Base-by-base conservation (phyloP, 768 basidiomycete species). In the Tricholoma furcatifolium region DNA sequence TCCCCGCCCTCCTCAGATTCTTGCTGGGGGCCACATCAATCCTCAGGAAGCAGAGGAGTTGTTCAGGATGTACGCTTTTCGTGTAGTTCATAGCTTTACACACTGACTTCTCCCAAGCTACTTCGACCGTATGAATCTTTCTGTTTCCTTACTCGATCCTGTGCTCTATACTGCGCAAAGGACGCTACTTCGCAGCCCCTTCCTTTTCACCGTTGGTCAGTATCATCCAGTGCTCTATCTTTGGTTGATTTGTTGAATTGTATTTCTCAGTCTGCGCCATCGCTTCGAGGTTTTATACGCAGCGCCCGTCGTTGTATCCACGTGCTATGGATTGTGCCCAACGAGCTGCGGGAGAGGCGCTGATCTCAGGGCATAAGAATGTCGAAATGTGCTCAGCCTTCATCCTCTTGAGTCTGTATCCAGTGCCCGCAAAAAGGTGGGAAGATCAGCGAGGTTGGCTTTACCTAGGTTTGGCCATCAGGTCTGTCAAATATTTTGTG, bases 401-500 rank as follows among this genome's bases (percentile, higher is more conserved):
- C 64, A 83, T 91, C 51, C 70, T 91, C 20, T 72, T 91, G 59
- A 84, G 88, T 64, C 67, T 98, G 60, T 87, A 88, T 69, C 83
- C 85, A 50, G 76, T 89, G 0, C 90, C 90, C 1, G 78, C 84
- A 0, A 80, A 82, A 45, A 80, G 84, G 27, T 94, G 91, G 86
- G 92, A 94, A 62, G 91, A 96, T 58, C 92, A 96, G 62, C 79
- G 92, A 23, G 87, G 86, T 47, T 97, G 91, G 90, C 68, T 95
- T 43, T 93, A 90, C 67, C 84, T 95, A 18, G 93, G 93, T 6
- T 75, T 94, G 24, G 93, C 91, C 7, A 93, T 95, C 55, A 78
- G 92, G 90, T 88, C 60, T 27, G 71, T 10, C 27, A n/a, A 18
- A 23, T 38, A 21, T 23, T 38, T 4, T 55, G 32, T 24, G 42